phyloP scores from a whole-genome alignment of 2,329 filamentous ascomycete genomes.

The Tolypocladium tropicale region DNA sequence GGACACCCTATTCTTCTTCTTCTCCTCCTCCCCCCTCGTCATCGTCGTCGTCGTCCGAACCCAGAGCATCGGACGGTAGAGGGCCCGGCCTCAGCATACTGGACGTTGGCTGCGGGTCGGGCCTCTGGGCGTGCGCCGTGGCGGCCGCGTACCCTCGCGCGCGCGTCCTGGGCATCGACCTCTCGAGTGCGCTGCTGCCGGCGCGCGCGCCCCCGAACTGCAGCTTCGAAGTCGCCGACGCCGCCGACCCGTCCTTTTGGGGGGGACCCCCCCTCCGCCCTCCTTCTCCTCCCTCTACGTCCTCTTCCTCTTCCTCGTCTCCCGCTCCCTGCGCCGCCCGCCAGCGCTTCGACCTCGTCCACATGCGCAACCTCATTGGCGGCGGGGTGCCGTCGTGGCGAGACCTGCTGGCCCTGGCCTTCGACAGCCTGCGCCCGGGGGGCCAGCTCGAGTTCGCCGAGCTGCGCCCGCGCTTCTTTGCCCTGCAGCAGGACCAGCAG shows the following conservation, averaged over 20 bases:
- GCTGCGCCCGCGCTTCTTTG: slow-evolving; percentile 27
- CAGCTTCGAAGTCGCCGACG: slow-evolving; percentile 47
- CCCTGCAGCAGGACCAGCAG: slow-evolving; percentile 23
- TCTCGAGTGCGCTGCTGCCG: slow-evolving; percentile 28
- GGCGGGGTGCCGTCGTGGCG: slow-evolving; percentile 34
- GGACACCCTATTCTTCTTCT: too few species aligned
- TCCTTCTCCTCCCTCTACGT: too few species aligned
- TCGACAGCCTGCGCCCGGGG: slow-evolving; percentile 29
- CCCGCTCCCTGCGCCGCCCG: too few species aligned
- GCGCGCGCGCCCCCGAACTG: slow-evolving; percentile 46
- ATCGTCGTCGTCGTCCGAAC: neutral
- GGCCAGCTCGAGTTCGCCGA: slow-evolving; percentile 35
- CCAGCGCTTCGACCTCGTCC: slow-evolving; percentile 27
- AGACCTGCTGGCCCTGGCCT: slow-evolving; percentile 23
- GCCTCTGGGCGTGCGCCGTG: slow-evolving; percentile 33
- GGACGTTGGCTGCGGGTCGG: slow-evolving; percentile 32
- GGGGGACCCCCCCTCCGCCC: too few species aligned
- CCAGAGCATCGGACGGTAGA: too few species aligned
- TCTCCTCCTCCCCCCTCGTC: neutral
- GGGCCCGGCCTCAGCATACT: slow-evolving; percentile 18
- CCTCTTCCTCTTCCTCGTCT: too few species aligned
- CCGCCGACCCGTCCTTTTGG: slow-evolving; percentile 33
- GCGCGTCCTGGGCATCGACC: slow-evolving; percentile 28
- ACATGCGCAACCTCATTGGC: slow-evolving; percentile 31
- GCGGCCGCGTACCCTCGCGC: slow-evolving; percentile 27